These are phyloP conservation scores for Entamoeba nuttalli DNA, from an alignment of 208 protist species.

Conservation along the genomic window DNA sequence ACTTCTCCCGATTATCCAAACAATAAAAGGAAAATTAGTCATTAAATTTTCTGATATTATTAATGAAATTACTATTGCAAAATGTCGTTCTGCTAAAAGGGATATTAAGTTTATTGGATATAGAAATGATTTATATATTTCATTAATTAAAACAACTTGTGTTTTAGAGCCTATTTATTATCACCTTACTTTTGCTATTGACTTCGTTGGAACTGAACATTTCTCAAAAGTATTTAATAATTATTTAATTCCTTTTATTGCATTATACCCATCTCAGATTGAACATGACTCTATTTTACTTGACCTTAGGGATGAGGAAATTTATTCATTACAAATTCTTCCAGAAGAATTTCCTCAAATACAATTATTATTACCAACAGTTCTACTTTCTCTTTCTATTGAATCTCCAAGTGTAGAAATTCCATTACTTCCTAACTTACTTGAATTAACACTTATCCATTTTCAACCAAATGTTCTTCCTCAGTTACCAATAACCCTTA, in stretches of 20 bases:
- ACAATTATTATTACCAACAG: background rate
- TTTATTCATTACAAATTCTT: background rate
- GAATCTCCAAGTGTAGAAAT: background rate
- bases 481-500: no score
- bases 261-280: background rate
- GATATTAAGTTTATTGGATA: background rate
- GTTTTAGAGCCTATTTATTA: background rate
- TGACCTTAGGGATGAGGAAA: background rate
- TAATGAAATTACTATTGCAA: background rate
- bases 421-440: background rate
- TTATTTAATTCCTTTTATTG: background rate
- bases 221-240: background rate
- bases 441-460: background rate
- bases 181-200: background rate
- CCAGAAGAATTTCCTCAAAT: background rate
- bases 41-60: no score
- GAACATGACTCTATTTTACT: background rate
- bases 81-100: background rate
- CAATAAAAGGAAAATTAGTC: no score
- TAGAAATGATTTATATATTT: background rate
- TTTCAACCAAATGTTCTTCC: no score
- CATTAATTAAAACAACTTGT: background rate
- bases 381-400: background rate
- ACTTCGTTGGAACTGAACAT: background rate
- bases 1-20: no score